Base-by-base conservation (phyloP, 768 basidiomycete species). In the Punctularia strigosozonata region DNA sequence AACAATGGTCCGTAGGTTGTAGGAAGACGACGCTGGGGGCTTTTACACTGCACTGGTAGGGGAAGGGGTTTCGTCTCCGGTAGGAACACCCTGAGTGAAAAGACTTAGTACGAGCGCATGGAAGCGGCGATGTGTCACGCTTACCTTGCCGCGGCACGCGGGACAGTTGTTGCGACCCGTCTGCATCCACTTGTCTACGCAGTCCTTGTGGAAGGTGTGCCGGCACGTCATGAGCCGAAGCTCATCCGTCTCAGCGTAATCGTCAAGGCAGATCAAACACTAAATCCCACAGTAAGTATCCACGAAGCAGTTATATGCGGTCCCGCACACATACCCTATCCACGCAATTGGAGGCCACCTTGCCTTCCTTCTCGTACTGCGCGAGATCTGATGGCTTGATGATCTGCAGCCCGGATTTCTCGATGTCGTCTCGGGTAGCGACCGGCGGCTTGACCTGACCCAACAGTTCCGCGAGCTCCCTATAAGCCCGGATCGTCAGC, bases 131-230 rank as follows among this genome's bases (percentile, higher is more conserved):
- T n/a, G n/a, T n/a, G n/a, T n/a, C n/a, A 38, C 19, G 52, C 71
- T 25, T 38, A 81, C 82, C 66, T 71, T 80, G 24, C 77, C 69
- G 36, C 91, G 79, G 61, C 91, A 95, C 5, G 87, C 87, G 24
- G 91, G 91, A 56, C 91, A 95, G 42, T 87, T 88, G 50, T 95
- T 95, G 41, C 78, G 69, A 3, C 90, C 89, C 4, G 71, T 76
- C 54, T 79, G 71, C 24, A 94, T 64, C 88, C 91, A 94, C 43
- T 69, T 77, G 52, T 95, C 91, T 5, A 95, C 87, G 48, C 91
- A 95, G 17, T 56, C 61, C 50, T 77, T 77, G 53, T 97, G 91
- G 69, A 91, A 97, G n/a, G 74, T 79, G 60, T 97, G 91, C 46
- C 75, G 71, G 58, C 92, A 95, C 4, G 61, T 61, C 63, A 97